Conservation (phyloP, 257 asterid genomes). For the Penstemon eatonii region DNA sequence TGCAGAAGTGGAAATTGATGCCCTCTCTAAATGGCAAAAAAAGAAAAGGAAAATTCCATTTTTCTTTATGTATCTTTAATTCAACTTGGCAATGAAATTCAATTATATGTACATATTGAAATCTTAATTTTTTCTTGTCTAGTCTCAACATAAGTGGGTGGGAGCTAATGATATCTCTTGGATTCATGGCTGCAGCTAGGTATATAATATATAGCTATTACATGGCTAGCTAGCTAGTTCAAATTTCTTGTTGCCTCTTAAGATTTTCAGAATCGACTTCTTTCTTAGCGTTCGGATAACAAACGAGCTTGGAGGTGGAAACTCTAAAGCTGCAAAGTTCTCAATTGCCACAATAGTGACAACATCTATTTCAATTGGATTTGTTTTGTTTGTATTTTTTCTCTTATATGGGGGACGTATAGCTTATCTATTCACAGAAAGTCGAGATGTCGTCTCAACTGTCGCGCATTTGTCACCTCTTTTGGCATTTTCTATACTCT, state of each 20-base stretch:
- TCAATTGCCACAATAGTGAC: conserved; percentile 35
- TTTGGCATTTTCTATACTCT: conserved; percentile 43
- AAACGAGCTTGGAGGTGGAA: conserved; percentile 53
- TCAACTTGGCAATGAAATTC: background rate
- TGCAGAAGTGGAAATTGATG: conserved; percentile 42
- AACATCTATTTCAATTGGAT: conserved; percentile 43
- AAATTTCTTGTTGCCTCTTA: background rate
- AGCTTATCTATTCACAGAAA: conserved; percentile 41
- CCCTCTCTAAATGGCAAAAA: conserved; percentile 36
- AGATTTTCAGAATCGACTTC: background rate
- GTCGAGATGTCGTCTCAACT: conserved; percentile 29
- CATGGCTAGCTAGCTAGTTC: background rate
- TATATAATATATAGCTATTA: background rate
- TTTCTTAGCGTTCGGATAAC: conserved; percentile 48
- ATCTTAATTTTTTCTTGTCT: background rate
- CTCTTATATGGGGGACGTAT: conserved; percentile 35
- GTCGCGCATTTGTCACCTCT: conserved; percentile 41
- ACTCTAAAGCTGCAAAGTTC: conserved; percentile 45
- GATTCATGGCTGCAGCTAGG: conserved; percentile 57
- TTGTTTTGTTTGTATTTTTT: conserved; percentile 34
- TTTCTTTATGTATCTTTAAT: background rate
- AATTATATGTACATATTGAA: background rate
- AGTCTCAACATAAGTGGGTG: conserved; percentile 54
- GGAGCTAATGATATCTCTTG: conserved; percentile 57
- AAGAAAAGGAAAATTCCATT: background rate